phyloP scores from a whole-genome alignment of 768 basidiomycete species.

The Mrakia gelida region DNA sequence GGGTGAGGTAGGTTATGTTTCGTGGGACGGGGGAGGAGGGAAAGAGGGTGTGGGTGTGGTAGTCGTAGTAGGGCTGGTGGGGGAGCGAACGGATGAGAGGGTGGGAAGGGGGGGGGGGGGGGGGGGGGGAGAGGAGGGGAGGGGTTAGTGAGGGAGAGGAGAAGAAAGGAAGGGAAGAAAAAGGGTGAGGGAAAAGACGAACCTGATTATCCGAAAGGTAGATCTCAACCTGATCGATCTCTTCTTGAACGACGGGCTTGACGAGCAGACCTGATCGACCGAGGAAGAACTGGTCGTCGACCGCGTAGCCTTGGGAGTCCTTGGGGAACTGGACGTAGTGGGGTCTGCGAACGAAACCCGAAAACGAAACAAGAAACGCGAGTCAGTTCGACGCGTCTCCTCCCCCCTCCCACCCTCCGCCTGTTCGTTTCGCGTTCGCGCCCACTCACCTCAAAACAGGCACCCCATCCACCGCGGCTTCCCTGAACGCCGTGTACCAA shows the following conservation, averaged over 20 bases:
- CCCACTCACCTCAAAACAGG: constrained; percentile 70
- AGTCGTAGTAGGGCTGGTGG: constrained; percentile 84
- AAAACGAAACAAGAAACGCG: neutral
- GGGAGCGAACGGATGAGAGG: no score
- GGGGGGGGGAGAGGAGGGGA: neutral
- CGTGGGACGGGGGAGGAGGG: constrained; percentile 37
- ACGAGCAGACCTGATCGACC: constrained; percentile 82
- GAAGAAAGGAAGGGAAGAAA: neutral
- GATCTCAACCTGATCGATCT: constrained; percentile 62
- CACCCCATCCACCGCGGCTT: constrained; percentile 72
- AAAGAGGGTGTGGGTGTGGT: constrained; percentile 68
- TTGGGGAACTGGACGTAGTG: constrained; percentile 92
- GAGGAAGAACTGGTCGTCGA: constrained; percentile 93
- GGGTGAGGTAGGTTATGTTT: constrained; percentile 69
- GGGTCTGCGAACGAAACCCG: constrained; percentile 58
- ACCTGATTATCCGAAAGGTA: constrained; percentile 83
- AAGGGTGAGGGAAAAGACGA: neutral
- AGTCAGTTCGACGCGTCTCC: neutral
- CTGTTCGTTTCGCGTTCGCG: neutral
- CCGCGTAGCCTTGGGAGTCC: constrained; percentile 73
- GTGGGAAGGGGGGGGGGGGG: no score
- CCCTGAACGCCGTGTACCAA: constrained; percentile 97
- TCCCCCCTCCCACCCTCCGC: neutral
- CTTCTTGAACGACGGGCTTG: constrained; percentile 79
- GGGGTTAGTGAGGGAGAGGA: neutral